These are phyloP conservation scores for Citrus trifoliata DNA, from an alignment of 345 rosid species.

Conservation along the genomic window DNA sequence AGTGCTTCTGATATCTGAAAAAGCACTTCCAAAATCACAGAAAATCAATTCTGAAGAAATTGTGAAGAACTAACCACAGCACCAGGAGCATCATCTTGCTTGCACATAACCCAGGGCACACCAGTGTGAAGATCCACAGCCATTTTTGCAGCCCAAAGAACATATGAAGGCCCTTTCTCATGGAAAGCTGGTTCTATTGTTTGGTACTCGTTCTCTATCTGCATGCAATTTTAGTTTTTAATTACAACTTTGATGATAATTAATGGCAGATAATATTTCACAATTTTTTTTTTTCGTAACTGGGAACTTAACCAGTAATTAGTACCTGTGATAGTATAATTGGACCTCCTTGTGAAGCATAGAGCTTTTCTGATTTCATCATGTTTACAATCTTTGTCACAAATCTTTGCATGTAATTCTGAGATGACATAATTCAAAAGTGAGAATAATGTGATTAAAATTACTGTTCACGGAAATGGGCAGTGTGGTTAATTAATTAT, in stretches of 20 bases:
- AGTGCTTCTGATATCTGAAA: not conserved
- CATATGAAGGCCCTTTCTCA: constrained; percentile 45
- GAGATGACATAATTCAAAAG: constrained; percentile 7
- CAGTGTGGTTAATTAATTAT: too few relatives aligned
- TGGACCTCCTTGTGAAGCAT: constrained; percentile 75
- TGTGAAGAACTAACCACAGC: constrained; percentile 43
- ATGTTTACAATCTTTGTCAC: constrained; percentile 37
- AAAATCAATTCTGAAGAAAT: not conserved
- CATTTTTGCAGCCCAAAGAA: constrained; percentile 69
- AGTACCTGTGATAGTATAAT: constrained; percentile 63
- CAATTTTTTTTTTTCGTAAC: too few relatives aligned
- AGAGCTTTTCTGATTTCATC: constrained; percentile 53
- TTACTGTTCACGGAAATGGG: too few relatives aligned
- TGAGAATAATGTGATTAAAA: too few relatives aligned
- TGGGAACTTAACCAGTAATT: not conserved
- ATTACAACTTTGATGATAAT: too few relatives aligned
- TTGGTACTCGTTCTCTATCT: constrained; percentile 84
- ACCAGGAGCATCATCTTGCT: constrained; percentile 77
- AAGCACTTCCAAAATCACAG: not conserved
- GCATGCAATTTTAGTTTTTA: not conserved
- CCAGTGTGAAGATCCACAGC: constrained; percentile 64
- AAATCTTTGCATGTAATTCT: constrained; percentile 52
- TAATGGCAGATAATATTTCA: too few relatives aligned
- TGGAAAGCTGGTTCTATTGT: constrained; percentile 48
- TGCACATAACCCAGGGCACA: constrained; percentile 90